Evolutionary conservation across 1,139 yeast genomes (phyloP).

Genomic region (Diutina sp.): DNA sequence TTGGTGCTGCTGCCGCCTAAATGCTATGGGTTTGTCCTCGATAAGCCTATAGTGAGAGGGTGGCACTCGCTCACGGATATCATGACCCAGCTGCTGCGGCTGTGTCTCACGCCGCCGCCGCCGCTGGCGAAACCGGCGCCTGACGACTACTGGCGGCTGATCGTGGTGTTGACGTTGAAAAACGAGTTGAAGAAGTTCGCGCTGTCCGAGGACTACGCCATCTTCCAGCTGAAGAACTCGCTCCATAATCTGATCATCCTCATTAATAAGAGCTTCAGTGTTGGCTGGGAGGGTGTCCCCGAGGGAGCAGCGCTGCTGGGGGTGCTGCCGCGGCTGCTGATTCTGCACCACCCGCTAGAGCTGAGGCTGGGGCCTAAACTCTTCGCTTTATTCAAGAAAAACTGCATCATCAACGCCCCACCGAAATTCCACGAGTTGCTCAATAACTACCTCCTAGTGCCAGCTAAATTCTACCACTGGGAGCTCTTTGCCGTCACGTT

Average conservation of each 20-base stretch:
- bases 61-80: neutral
- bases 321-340: neutral
- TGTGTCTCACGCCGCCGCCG: neutral
- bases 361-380: constrained; percentile 7
- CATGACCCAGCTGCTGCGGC: neutral
- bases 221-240: constrained; percentile 25
- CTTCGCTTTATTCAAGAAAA: constrained; percentile 23
- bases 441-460: constrained; percentile 27
- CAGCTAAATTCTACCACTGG: constrained; percentile 26
- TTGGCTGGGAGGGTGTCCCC: neutral
- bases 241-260: constrained; percentile 36
- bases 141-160: neutral
- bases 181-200: neutral
- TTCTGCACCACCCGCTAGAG: neutral
- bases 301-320: neutral
- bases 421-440: constrained; percentile 30
- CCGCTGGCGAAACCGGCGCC: neutral
- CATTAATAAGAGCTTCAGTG: constrained; percentile 24
- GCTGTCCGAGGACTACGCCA: constrained; percentile 4
- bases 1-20: constrained; percentile 5
- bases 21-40: constrained; percentile 5
- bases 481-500: constrained; percentile 23
- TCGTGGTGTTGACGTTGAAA: neutral
- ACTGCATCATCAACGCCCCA: constrained; percentile 30
- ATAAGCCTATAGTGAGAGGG: neutral